phyloP scores from a whole-genome alignment of 129 eudicot genomes.

The Erigeron canadensis region DNA sequence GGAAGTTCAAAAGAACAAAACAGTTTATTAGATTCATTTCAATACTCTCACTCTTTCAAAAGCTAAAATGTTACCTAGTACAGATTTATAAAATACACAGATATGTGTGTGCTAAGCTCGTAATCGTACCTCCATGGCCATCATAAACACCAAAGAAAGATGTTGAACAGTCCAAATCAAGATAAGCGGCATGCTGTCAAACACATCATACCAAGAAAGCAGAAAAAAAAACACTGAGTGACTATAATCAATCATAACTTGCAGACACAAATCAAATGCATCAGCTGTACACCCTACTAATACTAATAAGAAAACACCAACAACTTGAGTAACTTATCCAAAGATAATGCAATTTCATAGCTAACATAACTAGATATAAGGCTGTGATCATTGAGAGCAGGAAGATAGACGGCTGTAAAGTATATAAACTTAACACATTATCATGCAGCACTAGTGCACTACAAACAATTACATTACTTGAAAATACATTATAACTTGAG shows the following conservation, averaged over 20 bases:
- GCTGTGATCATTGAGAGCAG: background rate
- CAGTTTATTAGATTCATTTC: background rate
- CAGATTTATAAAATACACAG: slow-evolving; percentile 2
- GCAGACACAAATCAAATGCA: slow-evolving; percentile 14
- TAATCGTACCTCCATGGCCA: slow-evolving; percentile 88
- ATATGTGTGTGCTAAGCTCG: background rate
- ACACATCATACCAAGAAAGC: slow-evolving; percentile 36
- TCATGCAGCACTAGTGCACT: background rate
- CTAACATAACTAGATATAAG: background rate
- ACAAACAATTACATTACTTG: slow-evolving; percentile 3
- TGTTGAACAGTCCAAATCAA: slow-evolving; percentile 65
- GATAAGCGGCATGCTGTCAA: slow-evolving; percentile 82
- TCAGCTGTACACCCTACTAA: slow-evolving; percentile 13
- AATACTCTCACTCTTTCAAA: background rate
- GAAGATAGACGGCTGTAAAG: background rate
- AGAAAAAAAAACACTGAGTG: slow-evolving; percentile 24
- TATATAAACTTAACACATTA: background rate
- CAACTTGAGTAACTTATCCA: background rate
- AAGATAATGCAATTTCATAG: too few relatives aligned
- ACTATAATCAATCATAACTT: slow-evolving; percentile 13
- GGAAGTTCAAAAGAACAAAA: slow-evolving; percentile 4
- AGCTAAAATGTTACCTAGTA: slow-evolving; percentile 11
- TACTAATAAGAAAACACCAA: slow-evolving; percentile 10
- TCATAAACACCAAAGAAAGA: slow-evolving; percentile 93
- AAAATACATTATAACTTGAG: background rate